A percentile compares a stretch with the other conserved stretches of the same genome.
Evolutionary conservation across 2,329 filamentous ascomycete species (phyloP).

Genomic region (Penicillium occitanis): DNA sequence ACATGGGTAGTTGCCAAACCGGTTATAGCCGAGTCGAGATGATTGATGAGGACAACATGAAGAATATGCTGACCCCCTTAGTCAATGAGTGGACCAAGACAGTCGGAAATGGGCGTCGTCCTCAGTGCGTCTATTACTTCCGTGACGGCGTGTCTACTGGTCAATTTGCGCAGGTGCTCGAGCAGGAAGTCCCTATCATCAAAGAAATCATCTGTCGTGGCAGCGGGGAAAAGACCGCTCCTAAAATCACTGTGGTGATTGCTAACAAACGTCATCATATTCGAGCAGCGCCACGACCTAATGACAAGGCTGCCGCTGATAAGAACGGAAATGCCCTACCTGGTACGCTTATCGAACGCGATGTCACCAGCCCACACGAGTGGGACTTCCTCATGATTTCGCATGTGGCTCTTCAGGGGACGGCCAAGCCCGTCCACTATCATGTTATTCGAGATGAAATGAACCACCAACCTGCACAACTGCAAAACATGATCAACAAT

Average conservation of each 20-base stretch:
- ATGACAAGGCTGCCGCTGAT: conserved; percentile 57
- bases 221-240: conserved; percentile 39
- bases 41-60: conserved; percentile 66
- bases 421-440: conserved; percentile 88
- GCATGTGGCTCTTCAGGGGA: conserved; percentile 85
- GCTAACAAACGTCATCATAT: conserved; percentile 94
- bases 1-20: conserved; percentile 74
- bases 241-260: conserved; percentile 81
- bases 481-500: conserved; percentile 90
- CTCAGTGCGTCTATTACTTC: conserved; percentile 82
- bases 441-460: conserved; percentile 84
- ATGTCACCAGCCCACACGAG: conserved; percentile 87
- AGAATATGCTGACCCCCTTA: conserved; percentile 64
- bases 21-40: conserved; percentile 84
- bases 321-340: conserved; percentile 78
- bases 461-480: conserved; percentile 61
- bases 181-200: conserved; percentile 73
- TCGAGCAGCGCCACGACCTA: conserved; percentile 76
- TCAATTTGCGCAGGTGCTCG: conserved; percentile 76
- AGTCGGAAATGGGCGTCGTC: conserved; percentile 55
- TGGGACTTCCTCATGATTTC: conserved; percentile 80
- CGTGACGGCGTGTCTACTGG: conserved; percentile 90
- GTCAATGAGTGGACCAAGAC: conserved; percentile 63
- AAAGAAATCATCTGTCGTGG: conserved; percentile 56
- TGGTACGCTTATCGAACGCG: conserved; percentile 81